phyloP scores from a whole-genome alignment of 306 rosid genomes.

The Alnus rubra region DNA sequence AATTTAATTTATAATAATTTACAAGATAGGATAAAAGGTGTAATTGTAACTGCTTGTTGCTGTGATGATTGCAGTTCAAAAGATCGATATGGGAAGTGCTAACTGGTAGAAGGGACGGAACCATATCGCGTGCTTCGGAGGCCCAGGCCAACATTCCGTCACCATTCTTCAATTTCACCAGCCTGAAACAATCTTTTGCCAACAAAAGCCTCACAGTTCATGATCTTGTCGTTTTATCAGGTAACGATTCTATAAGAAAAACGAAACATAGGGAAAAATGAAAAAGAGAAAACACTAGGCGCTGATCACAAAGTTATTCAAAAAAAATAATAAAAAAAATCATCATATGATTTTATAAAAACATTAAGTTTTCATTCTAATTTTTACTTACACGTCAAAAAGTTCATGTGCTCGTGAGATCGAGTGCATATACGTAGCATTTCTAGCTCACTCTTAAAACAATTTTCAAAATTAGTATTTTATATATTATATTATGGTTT shows the following conservation, averaged over 20 bases:
- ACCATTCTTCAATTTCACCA: constrained; percentile 31
- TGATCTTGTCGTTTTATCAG: constrained; percentile 45
- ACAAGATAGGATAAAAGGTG: not conserved
- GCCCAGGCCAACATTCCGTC: constrained; percentile 41
- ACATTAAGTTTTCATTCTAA: too few species aligned
- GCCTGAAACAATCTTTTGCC: constrained; percentile 29
- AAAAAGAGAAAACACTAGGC: not conserved
- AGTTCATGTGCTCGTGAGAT: too few species aligned
- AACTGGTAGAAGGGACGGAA: constrained; percentile 51
- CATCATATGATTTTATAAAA: too few species aligned
- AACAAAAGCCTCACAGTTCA: constrained; percentile 16
- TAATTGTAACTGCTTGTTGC: not conserved
- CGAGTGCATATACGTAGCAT: too few species aligned
- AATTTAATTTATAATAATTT: too few species aligned
- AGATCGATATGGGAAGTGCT: constrained; percentile 25
- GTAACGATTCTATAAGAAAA: not conserved
- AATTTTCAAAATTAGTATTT: too few species aligned
- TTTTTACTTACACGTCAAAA: too few species aligned
- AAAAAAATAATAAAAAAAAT: too few species aligned
- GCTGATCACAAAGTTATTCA: too few species aligned
- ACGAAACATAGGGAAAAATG: not conserved
- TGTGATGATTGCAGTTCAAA: constrained; percentile 21
- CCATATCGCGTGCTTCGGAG: constrained; percentile 23
- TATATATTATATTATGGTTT: too few species aligned
- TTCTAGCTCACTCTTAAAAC: too few species aligned